Base-by-base conservation (phyloP, 2,329 filamentous ascomycete species). In the Delphinella strobiligena region DNA sequence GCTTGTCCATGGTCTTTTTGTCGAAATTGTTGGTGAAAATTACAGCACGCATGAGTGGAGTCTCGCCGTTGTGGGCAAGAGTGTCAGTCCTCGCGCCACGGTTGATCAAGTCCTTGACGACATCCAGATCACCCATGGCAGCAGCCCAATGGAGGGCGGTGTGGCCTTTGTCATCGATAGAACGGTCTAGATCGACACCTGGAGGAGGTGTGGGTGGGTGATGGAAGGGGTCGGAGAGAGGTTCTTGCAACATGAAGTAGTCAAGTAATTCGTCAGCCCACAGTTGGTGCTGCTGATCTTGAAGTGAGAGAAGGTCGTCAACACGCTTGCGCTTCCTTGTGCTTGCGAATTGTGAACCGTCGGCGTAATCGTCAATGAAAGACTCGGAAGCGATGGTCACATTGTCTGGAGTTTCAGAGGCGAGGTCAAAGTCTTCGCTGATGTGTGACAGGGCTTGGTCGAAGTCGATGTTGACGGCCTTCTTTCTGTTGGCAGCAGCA, bases 1-100 rank as follows among this genome's bases (percentile, higher is more conserved):
- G 78, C 16, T 74, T 73, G 0, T 86, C 82, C 63, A 96, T 95
- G 1, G 85, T 88, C 49, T 86, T 77, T 63, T 91, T 93, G 59
- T 96, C 91, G 59, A 80, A 91, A 58, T 91, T 94, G 60, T 98
- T 98, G 34, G 89, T 96, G 60, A 96, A 98, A 55, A 93, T 76
- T 41, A 96, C 88, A 4, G 86, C 83, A 32, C 88, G 81, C 76
- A 98, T 95, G 27, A 98, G 74, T 0, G 91, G 89, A 0, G 91
- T 96, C 61, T 96, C 89, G 29, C 68, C 63, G 39, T 62, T 66
- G 45, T 66, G 71, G 1, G 77, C 78, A 45, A 80, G 72, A 2
- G 80, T 77, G 19, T 77, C 75, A 12, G 86, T 69, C 45, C 77
- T 77, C 9, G 89, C 87, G 31, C 83, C 80, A 45, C 88, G 86